phyloP scores from a whole-genome alignment of 169 alveolate genomes.

The Plasmodium vinckei region DNA sequence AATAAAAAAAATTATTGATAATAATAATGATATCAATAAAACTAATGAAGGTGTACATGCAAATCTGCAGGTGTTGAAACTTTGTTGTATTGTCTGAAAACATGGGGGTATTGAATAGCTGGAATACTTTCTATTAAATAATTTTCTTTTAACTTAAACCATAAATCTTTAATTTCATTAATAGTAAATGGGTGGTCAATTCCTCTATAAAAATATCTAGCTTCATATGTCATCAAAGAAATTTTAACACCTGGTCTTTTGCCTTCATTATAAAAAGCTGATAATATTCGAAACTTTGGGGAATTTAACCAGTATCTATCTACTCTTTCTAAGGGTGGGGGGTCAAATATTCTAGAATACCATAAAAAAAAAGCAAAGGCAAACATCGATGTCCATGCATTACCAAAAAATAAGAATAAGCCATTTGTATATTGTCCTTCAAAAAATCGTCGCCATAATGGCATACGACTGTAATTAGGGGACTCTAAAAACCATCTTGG shows the following conservation, averaged over 20 bases:
- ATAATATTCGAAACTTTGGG: slow-evolving; percentile 87
- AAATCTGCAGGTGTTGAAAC: slow-evolving; percentile 85
- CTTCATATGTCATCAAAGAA: slow-evolving; percentile 88
- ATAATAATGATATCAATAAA: not conserved
- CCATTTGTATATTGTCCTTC: slow-evolving; percentile 89
- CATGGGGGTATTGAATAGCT: slow-evolving; percentile 92
- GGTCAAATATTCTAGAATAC: slow-evolving; percentile 88
- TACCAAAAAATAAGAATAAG: slow-evolving; percentile 87
- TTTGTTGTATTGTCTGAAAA: slow-evolving; percentile 87
- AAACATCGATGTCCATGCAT: slow-evolving; percentile 91
- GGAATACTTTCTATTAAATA: slow-evolving; percentile 87
- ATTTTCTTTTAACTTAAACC: slow-evolving; percentile 88
- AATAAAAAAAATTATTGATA: not conserved
- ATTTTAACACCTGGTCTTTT: slow-evolving; percentile 90
- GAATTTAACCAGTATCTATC: slow-evolving; percentile 91
- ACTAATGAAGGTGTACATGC: slow-evolving; percentile 82
- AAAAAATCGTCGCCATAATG: slow-evolving; percentile 88
- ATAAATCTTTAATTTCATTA: slow-evolving; percentile 89
- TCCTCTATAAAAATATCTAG: slow-evolving; percentile 90
- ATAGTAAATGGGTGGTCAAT: slow-evolving; percentile 90
- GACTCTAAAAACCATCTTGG: slow-evolving; percentile 89
- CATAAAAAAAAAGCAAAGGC: slow-evolving; percentile 88
- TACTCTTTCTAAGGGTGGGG: slow-evolving; percentile 90
- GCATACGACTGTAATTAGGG: slow-evolving; percentile 89
- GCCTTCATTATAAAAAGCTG: slow-evolving; percentile 91